Evolutionary conservation across 169 alveolate species (phyloP).

Genomic region (Plasmodium fragile): DNA sequence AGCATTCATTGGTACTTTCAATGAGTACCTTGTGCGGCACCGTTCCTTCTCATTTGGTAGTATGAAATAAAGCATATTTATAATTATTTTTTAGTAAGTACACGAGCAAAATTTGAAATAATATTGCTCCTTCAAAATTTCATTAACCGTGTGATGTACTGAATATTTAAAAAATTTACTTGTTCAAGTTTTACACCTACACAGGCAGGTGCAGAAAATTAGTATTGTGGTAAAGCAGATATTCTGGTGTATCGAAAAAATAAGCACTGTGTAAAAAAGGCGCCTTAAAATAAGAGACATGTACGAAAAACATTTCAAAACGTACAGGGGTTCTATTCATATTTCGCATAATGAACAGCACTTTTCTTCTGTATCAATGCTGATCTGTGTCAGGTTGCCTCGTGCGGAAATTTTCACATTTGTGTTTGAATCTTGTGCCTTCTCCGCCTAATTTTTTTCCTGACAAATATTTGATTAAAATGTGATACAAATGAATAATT

Average conservation of each 20-base stretch:
- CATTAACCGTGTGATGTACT: neutral
- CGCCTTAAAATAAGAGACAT: neutral
- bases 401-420: neutral
- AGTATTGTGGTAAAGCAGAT: neutral
- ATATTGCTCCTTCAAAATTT: neutral
- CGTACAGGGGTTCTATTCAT: neutral
- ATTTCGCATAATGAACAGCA: neutral
- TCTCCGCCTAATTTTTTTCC: too few relatives aligned
- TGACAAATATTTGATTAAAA: neutral
- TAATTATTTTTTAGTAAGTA: neutral
- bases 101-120: neutral
- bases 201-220: neutral
- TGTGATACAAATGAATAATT: neutral
- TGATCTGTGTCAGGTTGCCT: neutral
- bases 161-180: neutral
- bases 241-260: neutral
- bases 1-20: neutral
- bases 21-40: neutral
- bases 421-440: neutral
- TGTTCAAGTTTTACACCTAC: neutral
- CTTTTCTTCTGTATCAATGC: neutral
- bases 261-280: neutral
- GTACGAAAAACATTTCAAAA: neutral
- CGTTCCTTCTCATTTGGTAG: neutral
- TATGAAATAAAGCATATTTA: neutral